phyloP scores from a whole-genome alignment of 139 green algal genomes.

The Haematococcus lacustris region DNA sequence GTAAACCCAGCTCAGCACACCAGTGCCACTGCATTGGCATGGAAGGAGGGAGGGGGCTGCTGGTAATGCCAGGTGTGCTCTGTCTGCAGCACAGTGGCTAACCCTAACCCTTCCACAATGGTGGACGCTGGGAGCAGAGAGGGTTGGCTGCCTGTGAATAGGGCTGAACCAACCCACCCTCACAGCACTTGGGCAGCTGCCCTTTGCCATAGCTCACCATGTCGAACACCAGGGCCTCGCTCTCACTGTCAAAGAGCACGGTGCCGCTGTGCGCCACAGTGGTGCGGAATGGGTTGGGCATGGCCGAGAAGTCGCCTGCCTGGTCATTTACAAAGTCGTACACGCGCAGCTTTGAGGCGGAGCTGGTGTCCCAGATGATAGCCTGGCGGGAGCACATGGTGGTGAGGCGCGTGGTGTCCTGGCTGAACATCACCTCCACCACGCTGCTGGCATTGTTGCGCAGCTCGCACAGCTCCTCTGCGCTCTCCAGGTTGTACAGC shows the following conservation, averaged over 20 bases:
- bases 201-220: constrained; percentile 23
- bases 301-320: constrained; percentile 16
- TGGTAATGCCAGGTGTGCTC: too few relatives aligned
- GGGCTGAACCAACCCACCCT: too few relatives aligned
- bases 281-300: constrained; percentile 23
- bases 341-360: constrained; percentile 23
- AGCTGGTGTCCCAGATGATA: constrained; percentile 28
- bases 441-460: constrained; percentile 1
- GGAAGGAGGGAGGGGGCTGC: too few relatives aligned
- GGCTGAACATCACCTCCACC: constrained; percentile 26
- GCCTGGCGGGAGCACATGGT: constrained; percentile 37
- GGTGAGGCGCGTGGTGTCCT: constrained; percentile 31
- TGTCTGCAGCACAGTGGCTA: too few relatives aligned
- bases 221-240: constrained; percentile 34
- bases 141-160: too few relatives aligned
- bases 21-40: too few relatives aligned
- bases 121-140: too few relatives aligned
- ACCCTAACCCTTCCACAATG: too few relatives aligned
- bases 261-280: constrained; percentile 27
- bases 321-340: constrained; percentile 41
- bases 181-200: too few relatives aligned
- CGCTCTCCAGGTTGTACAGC: constrained; percentile 40
- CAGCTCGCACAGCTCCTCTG: constrained; percentile 33
- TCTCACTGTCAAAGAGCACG: constrained; percentile 42
- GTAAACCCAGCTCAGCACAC: too few relatives aligned